Evolutionary conservation across 2,329 filamentous ascomycete genomes (phyloP), one percentile per base, ranked within the genome.

Genomic region (Trichoderma asperellum): DNA sequence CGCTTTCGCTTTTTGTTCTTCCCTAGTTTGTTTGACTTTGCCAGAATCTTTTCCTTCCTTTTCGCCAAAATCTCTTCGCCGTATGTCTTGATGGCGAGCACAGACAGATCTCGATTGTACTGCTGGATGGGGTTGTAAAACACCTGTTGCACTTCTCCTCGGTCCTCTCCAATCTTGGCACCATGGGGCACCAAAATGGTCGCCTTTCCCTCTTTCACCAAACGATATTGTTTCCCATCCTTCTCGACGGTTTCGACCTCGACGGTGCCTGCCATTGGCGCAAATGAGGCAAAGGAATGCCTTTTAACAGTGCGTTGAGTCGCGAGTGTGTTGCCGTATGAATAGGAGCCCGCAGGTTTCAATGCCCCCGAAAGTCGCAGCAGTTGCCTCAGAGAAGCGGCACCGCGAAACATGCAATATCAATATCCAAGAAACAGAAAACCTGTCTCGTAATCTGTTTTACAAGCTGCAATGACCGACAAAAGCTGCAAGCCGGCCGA

Each of bases 41-140:
- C 82, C 76, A 84, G 80, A 3, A 78, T 74, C 49, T 76, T 81
- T 71, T 81, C 81, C 34, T 79, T 80, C 70, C 81, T 82, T 74
- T 80, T 82, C 40, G 85, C 81, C 21, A 89, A 73, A 43, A 74
- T 77, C 37, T 93, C 89, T 73, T 96, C 89, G 1, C 92, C 93
- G 78, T 95, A 97, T 0, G 92, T 92, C 76, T 92, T 93, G 79
- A 99, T 97, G 0, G 93, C 93, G 16, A 99, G 86, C 32, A 97
- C 93, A 71, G 93, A 97, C 73, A 99, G 81, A 78, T 99, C 96
- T 58, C 96, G 91, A 80, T 99, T 99, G 85, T 98, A 99, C 78
- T 99, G 96, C 78, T 99, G 96, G 67, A 99, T 97, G 0, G 96
- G 95, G 75, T 99, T 99, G 86, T 99, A 99, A 77, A 99, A 99